These are phyloP conservation scores for Huntiella abstrusa DNA, from an alignment of 2,329 filamentous ascomycete genomes.

Conservation along the genomic window DNA sequence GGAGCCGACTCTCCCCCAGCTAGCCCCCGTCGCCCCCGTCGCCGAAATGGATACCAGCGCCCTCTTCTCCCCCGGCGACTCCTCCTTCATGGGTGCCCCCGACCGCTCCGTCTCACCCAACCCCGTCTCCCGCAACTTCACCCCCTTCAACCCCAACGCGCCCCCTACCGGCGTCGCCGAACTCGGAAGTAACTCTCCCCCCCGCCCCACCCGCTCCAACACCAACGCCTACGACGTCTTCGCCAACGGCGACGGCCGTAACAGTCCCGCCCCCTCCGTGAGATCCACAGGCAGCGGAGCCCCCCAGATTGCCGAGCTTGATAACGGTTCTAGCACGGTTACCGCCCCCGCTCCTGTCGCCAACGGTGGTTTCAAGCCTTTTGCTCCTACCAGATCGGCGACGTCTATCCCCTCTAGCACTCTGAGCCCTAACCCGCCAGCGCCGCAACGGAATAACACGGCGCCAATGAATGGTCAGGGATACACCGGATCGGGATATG, in stretches of 20 bases:
- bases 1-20: conserved; percentile 13
- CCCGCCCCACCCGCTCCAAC: conserved; percentile 13
- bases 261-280: conserved; percentile 18
- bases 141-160: conserved; percentile 7
- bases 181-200: conserved; percentile 17
- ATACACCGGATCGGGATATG: conserved; percentile 13
- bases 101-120: conserved; percentile 13
- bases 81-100: conserved; percentile 12
- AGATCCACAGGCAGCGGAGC: neutral
- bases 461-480: conserved; percentile 16
- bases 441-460: conserved; percentile 28
- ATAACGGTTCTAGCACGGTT: neutral
- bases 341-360: neutral
- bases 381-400: conserved; percentile 11
- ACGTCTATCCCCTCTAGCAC: conserved; percentile 6
- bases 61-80: conserved; percentile 7
- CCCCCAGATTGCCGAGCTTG: neutral
- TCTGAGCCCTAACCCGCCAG: conserved; percentile 12
- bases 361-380: conserved; percentile 4
- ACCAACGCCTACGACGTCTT: conserved; percentile 15
- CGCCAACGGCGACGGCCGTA: conserved; percentile 18
- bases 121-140: conserved; percentile 12
- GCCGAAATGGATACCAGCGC: conserved; percentile 8
- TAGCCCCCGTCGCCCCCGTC: conserved; percentile 11
- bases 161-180: conserved; percentile 16